Evolutionary conservation across 495 filamentous ascomycete genomes (phyloP).

Genomic region (Diplogelasinospora grovesii): DNA sequence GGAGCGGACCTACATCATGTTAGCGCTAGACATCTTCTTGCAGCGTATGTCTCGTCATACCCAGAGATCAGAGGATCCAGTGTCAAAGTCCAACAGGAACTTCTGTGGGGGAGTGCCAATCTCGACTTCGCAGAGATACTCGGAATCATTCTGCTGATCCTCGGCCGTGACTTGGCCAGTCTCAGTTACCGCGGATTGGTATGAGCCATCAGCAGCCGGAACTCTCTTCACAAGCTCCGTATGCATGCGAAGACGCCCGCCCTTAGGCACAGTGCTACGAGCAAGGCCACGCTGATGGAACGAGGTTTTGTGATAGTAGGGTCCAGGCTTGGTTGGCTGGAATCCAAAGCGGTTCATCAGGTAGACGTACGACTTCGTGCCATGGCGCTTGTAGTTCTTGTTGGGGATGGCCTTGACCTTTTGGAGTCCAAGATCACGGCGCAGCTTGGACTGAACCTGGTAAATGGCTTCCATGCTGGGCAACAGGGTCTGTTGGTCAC

Average conservation of each 20-base stretch:
- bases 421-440: constrained; percentile 32
- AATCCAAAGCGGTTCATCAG: constrained; percentile 65
- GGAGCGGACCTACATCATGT: constrained; percentile 52
- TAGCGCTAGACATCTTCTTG: neutral
- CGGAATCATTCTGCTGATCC: constrained; percentile 66
- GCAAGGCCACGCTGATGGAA: constrained; percentile 27
- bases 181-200: too few relatives aligned
- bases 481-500: constrained; percentile 1
- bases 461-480: constrained; percentile 28
- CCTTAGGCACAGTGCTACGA: constrained; percentile 27
- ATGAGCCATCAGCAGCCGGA: constrained; percentile 9
- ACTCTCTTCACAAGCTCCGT: constrained; percentile 47
- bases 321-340: constrained; percentile 60
- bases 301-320: constrained; percentile 49
- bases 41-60: constrained; percentile 36
- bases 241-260: constrained; percentile 39
- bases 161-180: constrained; percentile 58
- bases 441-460: constrained; percentile 26
- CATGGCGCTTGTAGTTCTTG: constrained; percentile 55
- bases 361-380: constrained; percentile 67
- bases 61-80: constrained; percentile 73
- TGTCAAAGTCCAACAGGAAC: constrained; percentile 67
- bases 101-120: constrained; percentile 67
- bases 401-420: constrained; percentile 51
- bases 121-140: constrained; percentile 59